A percentile compares a stretch with the other conserved stretches of the same genome.
phyloP scores from a whole-genome alignment of 1,139 yeast genomes.

The Blastobotrys raffinosifermentans region DNA sequence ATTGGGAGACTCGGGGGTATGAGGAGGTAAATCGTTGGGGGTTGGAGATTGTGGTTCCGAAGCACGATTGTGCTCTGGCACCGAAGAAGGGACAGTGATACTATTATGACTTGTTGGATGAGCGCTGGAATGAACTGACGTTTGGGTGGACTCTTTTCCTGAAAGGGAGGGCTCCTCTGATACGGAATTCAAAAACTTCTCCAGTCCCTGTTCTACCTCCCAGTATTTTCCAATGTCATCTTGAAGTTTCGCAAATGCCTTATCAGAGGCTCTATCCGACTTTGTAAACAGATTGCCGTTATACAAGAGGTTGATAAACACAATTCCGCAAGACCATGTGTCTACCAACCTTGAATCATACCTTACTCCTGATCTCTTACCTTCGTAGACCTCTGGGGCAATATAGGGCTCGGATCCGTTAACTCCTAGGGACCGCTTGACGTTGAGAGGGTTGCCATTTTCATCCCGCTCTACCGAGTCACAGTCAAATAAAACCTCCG shows the following conservation, averaged over 20 bases:
- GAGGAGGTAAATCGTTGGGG: not conserved
- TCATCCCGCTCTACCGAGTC: conserved; percentile 10
- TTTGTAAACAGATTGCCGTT: conserved; percentile 31
- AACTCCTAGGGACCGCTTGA: conserved; percentile 12
- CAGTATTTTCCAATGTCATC: conserved; percentile 44
- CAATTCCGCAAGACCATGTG: conserved; percentile 85
- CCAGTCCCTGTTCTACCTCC: conserved; percentile 68
- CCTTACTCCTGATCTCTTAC: conserved; percentile 22
- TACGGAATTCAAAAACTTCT: conserved; percentile 24
- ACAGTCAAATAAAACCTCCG: conserved; percentile 48
- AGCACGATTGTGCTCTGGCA: not conserved
- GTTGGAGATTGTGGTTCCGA: not conserved
- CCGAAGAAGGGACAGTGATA: too few relatives aligned
- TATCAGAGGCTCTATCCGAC: conserved; percentile 26
- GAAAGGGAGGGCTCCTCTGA: conserved; percentile 4
- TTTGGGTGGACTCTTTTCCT: conserved; percentile 51
- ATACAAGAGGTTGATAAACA: conserved; percentile 75
- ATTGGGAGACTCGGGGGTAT: not conserved
- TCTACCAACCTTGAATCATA: conserved; percentile 82
- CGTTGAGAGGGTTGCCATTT: conserved; percentile 8
- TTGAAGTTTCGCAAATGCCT: conserved; percentile 21
- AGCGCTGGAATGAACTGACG: conserved; percentile 44
- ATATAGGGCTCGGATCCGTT: conserved; percentile 80
- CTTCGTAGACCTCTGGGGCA: conserved; percentile 71
- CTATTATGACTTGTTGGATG: too few relatives aligned